Conservation (phyloP, 208 protist genomes). For the Leishmania amazonensis region DNA sequence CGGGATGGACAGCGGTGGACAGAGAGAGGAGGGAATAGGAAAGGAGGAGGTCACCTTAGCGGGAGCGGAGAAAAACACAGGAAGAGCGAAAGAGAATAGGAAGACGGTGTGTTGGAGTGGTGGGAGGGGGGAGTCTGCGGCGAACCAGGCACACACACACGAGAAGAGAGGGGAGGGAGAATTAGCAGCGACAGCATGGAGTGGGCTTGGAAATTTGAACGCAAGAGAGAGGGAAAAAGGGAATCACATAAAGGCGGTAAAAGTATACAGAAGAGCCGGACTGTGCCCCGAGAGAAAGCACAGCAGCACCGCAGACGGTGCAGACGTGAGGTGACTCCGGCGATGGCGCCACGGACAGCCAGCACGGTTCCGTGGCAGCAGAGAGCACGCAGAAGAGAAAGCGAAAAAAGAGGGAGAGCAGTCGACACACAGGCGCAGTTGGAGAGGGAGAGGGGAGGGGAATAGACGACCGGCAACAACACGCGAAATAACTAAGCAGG, state of each 20-base stretch:
- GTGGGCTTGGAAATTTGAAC: not conserved
- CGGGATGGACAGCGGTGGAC: not conserved
- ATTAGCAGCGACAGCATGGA: not conserved
- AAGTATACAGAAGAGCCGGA: not conserved
- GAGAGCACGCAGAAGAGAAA: not conserved
- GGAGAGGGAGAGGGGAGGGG: not conserved
- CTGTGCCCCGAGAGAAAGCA: not conserved
- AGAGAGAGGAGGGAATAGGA: not conserved
- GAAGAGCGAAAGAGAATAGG: not conserved
- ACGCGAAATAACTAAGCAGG: too few species aligned
- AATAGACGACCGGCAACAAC: too few species aligned
- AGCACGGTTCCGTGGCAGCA: not conserved
- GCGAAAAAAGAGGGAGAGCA: not conserved
- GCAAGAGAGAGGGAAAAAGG: not conserved
- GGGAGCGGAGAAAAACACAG: not conserved
- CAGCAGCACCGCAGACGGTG: not conserved
- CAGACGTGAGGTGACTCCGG: not conserved
- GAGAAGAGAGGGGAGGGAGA: not conserved
- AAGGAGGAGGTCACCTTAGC: not conserved
- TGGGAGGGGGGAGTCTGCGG: not conserved
- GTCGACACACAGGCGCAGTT: not conserved
- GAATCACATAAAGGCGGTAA: not conserved
- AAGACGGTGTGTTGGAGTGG: not conserved
- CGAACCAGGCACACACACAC: not conserved
- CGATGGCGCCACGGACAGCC: not conserved